Evolutionary conservation across 257 asterid species (phyloP).

Genomic region (Ajuga chamaepitys): DNA sequence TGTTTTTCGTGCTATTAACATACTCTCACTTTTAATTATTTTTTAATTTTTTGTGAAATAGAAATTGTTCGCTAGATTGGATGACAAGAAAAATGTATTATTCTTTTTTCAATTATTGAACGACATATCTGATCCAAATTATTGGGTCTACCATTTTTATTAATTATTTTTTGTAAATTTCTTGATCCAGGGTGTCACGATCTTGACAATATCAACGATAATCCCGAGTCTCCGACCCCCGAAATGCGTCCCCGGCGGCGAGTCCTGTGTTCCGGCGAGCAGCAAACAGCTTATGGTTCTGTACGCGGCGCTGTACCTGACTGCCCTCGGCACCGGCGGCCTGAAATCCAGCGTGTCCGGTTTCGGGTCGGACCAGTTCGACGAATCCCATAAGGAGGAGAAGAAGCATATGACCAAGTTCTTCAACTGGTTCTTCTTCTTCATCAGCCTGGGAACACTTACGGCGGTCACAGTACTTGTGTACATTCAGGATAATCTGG

Average conservation of each 20-base stretch:
- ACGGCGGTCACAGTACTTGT: constrained; percentile 70
- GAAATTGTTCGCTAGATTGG: not conserved
- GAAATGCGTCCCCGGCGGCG: constrained; percentile 41
- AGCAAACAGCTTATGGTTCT: constrained; percentile 48
- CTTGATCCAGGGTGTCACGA: constrained; percentile 57
- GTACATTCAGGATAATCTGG: constrained; percentile 72
- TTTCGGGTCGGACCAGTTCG: constrained; percentile 83
- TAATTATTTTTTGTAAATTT: not conserved
- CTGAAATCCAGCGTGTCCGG: constrained; percentile 89
- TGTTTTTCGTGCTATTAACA: not conserved
- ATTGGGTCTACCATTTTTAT: not conserved
- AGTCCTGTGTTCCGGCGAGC: constrained; percentile 55
- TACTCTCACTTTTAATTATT: not conserved
- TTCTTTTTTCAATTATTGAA: not conserved
- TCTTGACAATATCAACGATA: constrained; percentile 64
- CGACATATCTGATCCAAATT: not conserved
- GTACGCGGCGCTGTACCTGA: constrained; percentile 54
- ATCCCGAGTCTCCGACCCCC: constrained; percentile 72
- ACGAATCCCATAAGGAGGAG: constrained; percentile 53
- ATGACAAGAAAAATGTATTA: not conserved
- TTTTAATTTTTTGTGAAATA: not conserved
- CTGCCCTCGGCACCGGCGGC: constrained; percentile 92
- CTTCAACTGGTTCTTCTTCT: constrained; percentile 90
- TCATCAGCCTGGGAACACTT: constrained; percentile 70
- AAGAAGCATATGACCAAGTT: constrained; percentile 55